Evolutionary conservation across 2,329 filamentous ascomycete species (phyloP).

Genomic region (Colletotrichum eremochloae): DNA sequence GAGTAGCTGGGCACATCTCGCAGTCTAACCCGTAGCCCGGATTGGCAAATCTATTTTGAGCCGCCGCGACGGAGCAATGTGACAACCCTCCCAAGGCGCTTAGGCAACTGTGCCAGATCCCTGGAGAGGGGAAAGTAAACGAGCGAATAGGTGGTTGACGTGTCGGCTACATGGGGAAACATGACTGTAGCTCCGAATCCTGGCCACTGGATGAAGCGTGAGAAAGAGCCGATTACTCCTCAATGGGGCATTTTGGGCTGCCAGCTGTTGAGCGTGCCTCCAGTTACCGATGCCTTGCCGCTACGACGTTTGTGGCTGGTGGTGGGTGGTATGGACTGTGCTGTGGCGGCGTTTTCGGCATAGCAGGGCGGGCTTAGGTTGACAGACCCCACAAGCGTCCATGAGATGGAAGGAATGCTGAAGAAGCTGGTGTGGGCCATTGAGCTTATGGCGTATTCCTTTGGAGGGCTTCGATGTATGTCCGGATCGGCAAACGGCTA

Average conservation of each 20-base stretch:
- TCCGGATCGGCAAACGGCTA: slow-evolving; percentile 32
- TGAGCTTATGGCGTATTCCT: slow-evolving; percentile 21
- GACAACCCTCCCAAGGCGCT: slow-evolving; percentile 26
- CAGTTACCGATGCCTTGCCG: slow-evolving; percentile 2
- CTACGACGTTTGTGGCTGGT: background rate
- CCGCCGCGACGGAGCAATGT: slow-evolving; percentile 23
- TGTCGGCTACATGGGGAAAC: slow-evolving; percentile 24
- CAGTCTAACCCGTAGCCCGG: slow-evolving; percentile 13
- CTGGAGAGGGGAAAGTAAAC: slow-evolving; percentile 8
- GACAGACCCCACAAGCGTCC: slow-evolving; percentile 19
- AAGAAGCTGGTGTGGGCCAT: slow-evolving; percentile 6
- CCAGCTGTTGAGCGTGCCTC: background rate
- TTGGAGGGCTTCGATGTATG: slow-evolving; percentile 24
- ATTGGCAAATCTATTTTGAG: slow-evolving; percentile 29
- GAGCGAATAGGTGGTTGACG: slow-evolving; percentile 17
- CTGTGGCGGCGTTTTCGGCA: slow-evolving; percentile 16
- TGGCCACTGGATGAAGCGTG: slow-evolving; percentile 14
- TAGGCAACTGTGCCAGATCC: slow-evolving; percentile 19
- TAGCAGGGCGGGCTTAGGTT: slow-evolving; percentile 9
- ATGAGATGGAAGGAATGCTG: background rate
- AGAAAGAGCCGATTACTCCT: slow-evolving; percentile 8
- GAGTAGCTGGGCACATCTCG: slow-evolving; percentile 15
- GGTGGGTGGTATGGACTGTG: background rate
- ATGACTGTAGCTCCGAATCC: slow-evolving; percentile 24
- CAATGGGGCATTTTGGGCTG: slow-evolving; percentile 1